Evolutionary conservation across 2,329 filamentous ascomycete genomes (phyloP).

Genomic region (Colletotrichum sp.): DNA sequence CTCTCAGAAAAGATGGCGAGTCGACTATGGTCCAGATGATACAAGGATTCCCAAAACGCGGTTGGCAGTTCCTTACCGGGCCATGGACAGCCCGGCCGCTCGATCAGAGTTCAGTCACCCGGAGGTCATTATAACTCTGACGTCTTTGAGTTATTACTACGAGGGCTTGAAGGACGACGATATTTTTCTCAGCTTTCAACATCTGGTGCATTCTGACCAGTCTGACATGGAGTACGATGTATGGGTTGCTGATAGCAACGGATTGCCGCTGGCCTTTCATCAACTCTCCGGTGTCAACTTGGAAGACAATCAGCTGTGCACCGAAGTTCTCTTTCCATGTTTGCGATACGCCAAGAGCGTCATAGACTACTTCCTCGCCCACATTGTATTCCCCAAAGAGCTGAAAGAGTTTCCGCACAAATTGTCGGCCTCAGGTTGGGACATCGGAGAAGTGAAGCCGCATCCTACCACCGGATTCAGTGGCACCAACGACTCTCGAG

Average conservation of each 20-base stretch:
- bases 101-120: conserved; percentile 68
- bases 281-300: conserved; percentile 62
- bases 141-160: conserved; percentile 62
- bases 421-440: conserved; percentile 71
- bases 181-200: conserved; percentile 49
- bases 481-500: conserved; percentile 69
- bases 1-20: conserved; percentile 64
- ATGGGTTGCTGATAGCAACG: conserved; percentile 47
- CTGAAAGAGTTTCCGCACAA: conserved; percentile 69
- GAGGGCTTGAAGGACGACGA: conserved; percentile 57
- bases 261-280: conserved; percentile 40
- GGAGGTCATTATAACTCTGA: conserved; percentile 61
- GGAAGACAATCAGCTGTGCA: conserved; percentile 55
- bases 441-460: conserved; percentile 54
- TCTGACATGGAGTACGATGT: conserved; percentile 53
- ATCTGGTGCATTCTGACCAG: conserved; percentile 57
- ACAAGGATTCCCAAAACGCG: conserved; percentile 43
- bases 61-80: conserved; percentile 64
- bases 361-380: conserved; percentile 68
- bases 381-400: conserved; percentile 65
- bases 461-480: conserved; percentile 70
- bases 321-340: conserved; percentile 53
- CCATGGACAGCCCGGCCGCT: conserved; percentile 61
- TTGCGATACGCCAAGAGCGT: conserved; percentile 56
- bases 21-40: conserved; percentile 65